Conservation (phyloP, 768 basidiomycete genomes). For the Mycena amicta region DNA sequence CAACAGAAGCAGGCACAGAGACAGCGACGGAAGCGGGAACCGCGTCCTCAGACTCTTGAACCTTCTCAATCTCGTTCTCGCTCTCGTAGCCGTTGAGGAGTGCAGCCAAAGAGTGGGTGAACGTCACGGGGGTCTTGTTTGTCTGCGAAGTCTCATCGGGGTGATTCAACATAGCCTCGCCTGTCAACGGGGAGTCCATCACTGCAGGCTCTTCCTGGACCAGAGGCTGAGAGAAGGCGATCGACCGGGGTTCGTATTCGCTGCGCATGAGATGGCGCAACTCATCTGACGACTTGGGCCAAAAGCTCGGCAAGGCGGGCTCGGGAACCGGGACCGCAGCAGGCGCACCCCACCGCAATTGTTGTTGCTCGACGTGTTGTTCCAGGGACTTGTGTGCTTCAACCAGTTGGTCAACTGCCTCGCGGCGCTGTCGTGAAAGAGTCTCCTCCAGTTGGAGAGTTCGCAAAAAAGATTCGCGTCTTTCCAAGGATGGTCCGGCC, state of each 20-base stretch:
- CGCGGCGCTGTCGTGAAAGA: conserved; percentile 10
- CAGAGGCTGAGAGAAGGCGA: conserved; percentile 14
- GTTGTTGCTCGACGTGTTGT: conserved; percentile 11
- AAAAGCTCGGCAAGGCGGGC: conserved; percentile 29
- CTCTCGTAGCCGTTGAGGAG: conserved; percentile 33
- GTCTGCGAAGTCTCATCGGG: conserved; percentile 19
- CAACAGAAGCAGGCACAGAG: conserved; percentile 5
- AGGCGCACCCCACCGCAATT: conserved; percentile 9
- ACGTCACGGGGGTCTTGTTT: conserved; percentile 7
- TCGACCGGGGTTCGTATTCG: conserved; percentile 11
- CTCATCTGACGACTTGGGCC: conserved; percentile 41
- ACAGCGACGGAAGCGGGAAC: conserved; percentile 2
- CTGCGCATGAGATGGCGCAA: conserved; percentile 33
- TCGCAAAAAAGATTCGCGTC: not conserved
- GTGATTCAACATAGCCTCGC: conserved; percentile 33
- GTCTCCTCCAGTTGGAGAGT: conserved; percentile 1
- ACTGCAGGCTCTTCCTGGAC: conserved; percentile 18
- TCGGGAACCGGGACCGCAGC: no score
- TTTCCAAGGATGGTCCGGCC: not conserved
- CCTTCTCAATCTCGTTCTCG: conserved; percentile 10
- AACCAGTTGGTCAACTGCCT: conserved; percentile 12
- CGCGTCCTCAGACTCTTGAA: conserved; percentile 1
- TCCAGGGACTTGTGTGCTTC: conserved; percentile 12
- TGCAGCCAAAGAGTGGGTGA: conserved; percentile 33
- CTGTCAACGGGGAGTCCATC: conserved; percentile 32